Conservation (phyloP, 805 yeast species). For the Candida tibetensis region DNA sequence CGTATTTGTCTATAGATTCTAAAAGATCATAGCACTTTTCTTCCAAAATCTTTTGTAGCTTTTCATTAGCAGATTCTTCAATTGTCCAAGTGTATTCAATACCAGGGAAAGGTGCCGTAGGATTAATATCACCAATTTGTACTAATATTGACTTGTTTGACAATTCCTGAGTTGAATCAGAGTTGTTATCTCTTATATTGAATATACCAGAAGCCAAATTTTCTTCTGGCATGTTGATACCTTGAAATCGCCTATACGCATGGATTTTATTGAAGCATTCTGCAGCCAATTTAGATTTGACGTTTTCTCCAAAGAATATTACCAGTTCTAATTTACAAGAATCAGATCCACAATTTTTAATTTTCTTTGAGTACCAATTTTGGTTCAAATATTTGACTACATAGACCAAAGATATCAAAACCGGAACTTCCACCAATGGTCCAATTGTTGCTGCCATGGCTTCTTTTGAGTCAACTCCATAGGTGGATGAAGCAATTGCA, state of each 20-base stretch:
- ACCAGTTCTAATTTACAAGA: not conserved
- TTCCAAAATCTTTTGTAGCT: not conserved
- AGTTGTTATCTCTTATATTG: too few relatives aligned
- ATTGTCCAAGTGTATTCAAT: not conserved
- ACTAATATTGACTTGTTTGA: too few relatives aligned
- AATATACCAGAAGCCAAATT: too few relatives aligned
- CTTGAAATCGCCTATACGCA: not conserved
- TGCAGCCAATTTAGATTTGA: not conserved
- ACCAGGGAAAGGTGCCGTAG: too few relatives aligned
- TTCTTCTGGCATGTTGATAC: too few relatives aligned
- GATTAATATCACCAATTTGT: too few relatives aligned
- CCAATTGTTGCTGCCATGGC: conserved; percentile 61
- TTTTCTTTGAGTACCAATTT: not conserved
- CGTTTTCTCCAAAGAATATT: not conserved
- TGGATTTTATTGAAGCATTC: not conserved
- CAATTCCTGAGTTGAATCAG: too few relatives aligned
- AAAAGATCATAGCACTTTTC: not conserved
- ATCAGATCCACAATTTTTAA: not conserved
- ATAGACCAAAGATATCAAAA: conserved; percentile 32
- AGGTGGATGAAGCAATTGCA: conserved; percentile 51
- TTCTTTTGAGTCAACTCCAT: conserved; percentile 50
- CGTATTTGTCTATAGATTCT: not conserved
- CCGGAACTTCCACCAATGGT: conserved; percentile 58
- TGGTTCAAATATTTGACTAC: not conserved
- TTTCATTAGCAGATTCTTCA: not conserved